These are phyloP conservation scores for Strobilomyces confusus DNA, from an alignment of 768 basidiomycete species.

Conservation along the genomic window DNA sequence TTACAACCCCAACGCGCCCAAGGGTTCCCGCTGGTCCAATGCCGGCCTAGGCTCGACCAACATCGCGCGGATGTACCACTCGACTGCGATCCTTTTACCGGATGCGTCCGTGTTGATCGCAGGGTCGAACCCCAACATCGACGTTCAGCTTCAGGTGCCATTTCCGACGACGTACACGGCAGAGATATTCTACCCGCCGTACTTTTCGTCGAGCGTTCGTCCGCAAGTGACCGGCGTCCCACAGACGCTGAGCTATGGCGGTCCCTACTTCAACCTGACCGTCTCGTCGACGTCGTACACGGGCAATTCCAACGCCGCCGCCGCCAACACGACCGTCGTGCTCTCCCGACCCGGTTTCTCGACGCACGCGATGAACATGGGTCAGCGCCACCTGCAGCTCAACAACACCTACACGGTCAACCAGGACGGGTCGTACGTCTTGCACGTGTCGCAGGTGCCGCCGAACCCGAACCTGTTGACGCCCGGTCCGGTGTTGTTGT, in stretches of 20 bases:
- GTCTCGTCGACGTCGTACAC: slow-evolving; percentile 64
- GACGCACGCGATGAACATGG: slow-evolving; percentile 30
- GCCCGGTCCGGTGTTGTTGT: slow-evolving; percentile 84
- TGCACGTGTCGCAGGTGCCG: slow-evolving; percentile 80
- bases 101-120: slow-evolving; percentile 84
- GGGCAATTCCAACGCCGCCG: slow-evolving; percentile 61
- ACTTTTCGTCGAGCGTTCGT: slow-evolving; percentile 67
- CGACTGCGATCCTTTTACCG: slow-evolving; percentile 80
- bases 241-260: slow-evolving; percentile 75
- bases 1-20: slow-evolving; percentile 72
- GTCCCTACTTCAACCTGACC: slow-evolving; percentile 69
- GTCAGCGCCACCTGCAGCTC: slow-evolving; percentile 75
- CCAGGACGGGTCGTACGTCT: slow-evolving; percentile 65
- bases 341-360: slow-evolving; percentile 83
- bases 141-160: slow-evolving; percentile 56
- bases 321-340: slow-evolving; percentile 70
- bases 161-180: slow-evolving; percentile 79
- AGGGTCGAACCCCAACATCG: slow-evolving; percentile 91
- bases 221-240: slow-evolving; percentile 73
- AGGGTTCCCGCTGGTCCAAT: slow-evolving; percentile 72
- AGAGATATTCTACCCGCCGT: slow-evolving; percentile 89
- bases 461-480: slow-evolving; percentile 84
- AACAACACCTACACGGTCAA: slow-evolving; percentile 84
- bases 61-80: slow-evolving; percentile 88
- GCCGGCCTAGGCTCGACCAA: slow-evolving; percentile 55